A percentile compares a stretch with the other conserved stretches of the same genome.
These are phyloP conservation scores for Alternaria arborescens DNA, from an alignment of 2,329 filamentous ascomycete species.

Conservation along the genomic window DNA sequence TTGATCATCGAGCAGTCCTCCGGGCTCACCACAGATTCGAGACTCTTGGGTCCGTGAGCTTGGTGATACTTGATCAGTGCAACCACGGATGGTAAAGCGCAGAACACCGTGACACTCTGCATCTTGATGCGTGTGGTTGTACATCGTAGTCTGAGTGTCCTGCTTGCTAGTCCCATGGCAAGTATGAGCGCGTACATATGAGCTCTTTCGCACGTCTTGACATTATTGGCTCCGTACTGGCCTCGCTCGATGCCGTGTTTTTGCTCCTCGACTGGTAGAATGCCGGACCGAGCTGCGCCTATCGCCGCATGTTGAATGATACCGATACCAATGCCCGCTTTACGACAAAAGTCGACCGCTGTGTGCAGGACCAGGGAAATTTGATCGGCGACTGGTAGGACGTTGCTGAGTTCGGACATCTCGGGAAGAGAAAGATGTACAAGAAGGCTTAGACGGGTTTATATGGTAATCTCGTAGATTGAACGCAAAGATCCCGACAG, in stretches of 20 bases:
- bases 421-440: not conserved
- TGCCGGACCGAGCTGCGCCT: slow-evolving; percentile 11
- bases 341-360: not conserved
- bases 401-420: not conserved
- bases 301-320: slow-evolving; percentile 18
- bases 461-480: not conserved
- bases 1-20: slow-evolving; percentile 22
- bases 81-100: slow-evolving; percentile 14
- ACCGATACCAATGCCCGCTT: slow-evolving; percentile 18
- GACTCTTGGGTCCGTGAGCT: slow-evolving; percentile 13
- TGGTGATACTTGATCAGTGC: slow-evolving; percentile 15
- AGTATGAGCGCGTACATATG: slow-evolving; percentile 20
- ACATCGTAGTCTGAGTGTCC: slow-evolving; percentile 19
- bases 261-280: slow-evolving; percentile 12
- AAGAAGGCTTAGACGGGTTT: not conserved
- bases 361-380: not conserved
- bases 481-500: too few species aligned
- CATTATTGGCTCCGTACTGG: slow-evolving; percentile 15
- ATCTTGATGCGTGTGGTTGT: slow-evolving; percentile 7
- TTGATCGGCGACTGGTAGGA: not conserved
- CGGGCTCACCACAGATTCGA: slow-evolving; percentile 15
- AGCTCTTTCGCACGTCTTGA: slow-evolving; percentile 22
- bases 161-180: slow-evolving; percentile 18
- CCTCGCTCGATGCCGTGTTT: slow-evolving; percentile 16
- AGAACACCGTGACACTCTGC: slow-evolving; percentile 17